A percentile compares a stretch with the other conserved stretches of the same genome.
Conservation (phyloP, 2,329 filamentous ascomycete species). For the Tolypocladium endophyticum region DNA sequence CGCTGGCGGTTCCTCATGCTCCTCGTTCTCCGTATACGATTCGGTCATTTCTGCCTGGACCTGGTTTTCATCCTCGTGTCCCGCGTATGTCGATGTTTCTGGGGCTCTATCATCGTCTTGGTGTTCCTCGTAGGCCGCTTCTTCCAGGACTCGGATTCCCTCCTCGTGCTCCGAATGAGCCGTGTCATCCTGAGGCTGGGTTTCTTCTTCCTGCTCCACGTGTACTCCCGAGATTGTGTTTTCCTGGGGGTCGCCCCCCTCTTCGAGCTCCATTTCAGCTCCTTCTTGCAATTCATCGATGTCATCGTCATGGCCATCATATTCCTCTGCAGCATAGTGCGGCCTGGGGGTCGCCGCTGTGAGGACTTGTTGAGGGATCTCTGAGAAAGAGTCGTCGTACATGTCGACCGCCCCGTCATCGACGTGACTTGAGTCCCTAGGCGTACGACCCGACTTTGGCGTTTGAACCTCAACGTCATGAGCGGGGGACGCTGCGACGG, state of each 20-base stretch:
- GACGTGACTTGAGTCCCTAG: constrained; percentile 2
- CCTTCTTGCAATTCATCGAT: background rate
- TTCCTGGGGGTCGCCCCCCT: constrained; percentile 2
- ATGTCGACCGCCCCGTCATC: constrained; percentile 19
- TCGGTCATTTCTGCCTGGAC: background rate
- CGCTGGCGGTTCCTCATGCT: constrained; percentile 1
- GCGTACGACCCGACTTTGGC: constrained; percentile 1
- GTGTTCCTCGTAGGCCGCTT: background rate
- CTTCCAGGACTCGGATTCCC: background rate
- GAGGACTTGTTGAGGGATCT: constrained; percentile 41
- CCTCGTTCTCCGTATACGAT: constrained; percentile 4
- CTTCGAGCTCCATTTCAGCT: constrained; percentile 3
- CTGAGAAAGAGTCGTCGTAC: constrained; percentile 48
- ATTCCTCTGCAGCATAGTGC: constrained; percentile 1
- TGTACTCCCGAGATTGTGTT: background rate
- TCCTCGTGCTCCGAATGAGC: constrained; percentile 4
- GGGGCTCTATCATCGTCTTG: background rate
- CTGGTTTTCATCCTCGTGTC: constrained; percentile 2
- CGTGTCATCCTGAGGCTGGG: constrained; percentile 1
- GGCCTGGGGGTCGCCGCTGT: constrained; percentile 35
- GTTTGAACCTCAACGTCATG: constrained; percentile 1
- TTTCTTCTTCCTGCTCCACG: constrained; percentile 1
- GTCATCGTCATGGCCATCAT: constrained; percentile 5
- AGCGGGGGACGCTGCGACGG: background rate
- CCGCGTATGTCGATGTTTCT: constrained; percentile 1